Evolutionary conservation across 192 early-diverging fungal genomes (phyloP).

Genomic region (Funneliformis mosseae): DNA sequence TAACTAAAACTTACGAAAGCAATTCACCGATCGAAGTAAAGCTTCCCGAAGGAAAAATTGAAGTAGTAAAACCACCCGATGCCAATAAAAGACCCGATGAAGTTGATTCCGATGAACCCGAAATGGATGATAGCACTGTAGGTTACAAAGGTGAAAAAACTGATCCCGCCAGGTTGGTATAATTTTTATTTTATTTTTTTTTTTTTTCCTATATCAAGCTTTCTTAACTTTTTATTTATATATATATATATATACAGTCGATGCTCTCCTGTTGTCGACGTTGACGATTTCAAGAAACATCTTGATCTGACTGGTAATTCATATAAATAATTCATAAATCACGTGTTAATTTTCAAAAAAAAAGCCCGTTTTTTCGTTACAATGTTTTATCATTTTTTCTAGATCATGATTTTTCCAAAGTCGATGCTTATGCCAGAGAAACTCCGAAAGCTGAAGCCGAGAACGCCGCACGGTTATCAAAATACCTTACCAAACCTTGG

Average conservation of each 20-base stretch:
- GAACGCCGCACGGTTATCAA: slow-evolving; percentile 33
- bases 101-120: not conserved
- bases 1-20: not conserved
- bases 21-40: not conserved
- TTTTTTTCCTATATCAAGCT: not conserved
- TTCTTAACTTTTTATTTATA: not conserved
- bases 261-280: not conserved
- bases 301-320: slow-evolving; percentile 18
- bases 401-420: slow-evolving; percentile 40
- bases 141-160: not conserved
- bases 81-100: not conserved
- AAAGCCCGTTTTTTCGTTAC: not conserved
- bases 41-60: too few species aligned
- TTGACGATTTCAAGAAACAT: not conserved
- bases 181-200: too few species aligned
- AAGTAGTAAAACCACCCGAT: too few species aligned
- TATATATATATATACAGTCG: not conserved
- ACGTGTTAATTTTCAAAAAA: not conserved
- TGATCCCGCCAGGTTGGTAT: not conserved
- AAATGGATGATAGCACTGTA: not conserved
- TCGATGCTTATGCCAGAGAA: slow-evolving; percentile 45
- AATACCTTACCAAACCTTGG: slow-evolving; percentile 51
- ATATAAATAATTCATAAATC: not conserved
- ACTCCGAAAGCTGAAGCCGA: slow-evolving; percentile 36
- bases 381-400: not conserved